A percentile compares a stretch with the other conserved stretches of the same genome.
Conservation (phyloP, 352 stramenopile genomes). For the Phytophthora rubi region DNA sequence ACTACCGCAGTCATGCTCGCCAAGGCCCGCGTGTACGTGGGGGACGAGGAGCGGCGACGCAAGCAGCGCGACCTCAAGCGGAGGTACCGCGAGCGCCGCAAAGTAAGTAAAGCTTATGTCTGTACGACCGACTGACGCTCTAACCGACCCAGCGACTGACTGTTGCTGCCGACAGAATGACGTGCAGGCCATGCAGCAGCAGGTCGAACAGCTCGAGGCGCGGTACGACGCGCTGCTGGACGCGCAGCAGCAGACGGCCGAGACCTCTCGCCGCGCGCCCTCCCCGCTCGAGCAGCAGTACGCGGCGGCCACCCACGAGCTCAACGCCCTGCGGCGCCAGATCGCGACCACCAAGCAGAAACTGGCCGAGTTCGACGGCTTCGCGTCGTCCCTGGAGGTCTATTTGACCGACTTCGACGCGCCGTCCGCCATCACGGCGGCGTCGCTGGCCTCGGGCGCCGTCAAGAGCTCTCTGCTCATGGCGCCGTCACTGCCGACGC, state of each 20-base stretch:
- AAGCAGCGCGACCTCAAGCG: constrained; percentile 53
- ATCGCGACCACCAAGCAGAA: constrained; percentile 47
- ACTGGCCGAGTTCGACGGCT: constrained; percentile 45
- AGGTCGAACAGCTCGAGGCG: constrained; percentile 42
- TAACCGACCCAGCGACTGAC: constrained; percentile 3
- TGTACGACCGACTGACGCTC: too few species aligned
- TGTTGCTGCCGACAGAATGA: constrained; percentile 33
- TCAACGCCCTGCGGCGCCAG: constrained; percentile 39
- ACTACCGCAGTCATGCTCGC: constrained; percentile 20
- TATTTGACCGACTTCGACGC: constrained; percentile 42
- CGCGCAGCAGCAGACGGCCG: constrained; percentile 29
- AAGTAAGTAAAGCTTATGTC: constrained; percentile 23
- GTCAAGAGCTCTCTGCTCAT: constrained; percentile 33
- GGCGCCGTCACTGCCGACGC: constrained; percentile 17
- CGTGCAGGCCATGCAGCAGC: constrained; percentile 49
- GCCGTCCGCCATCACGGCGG: constrained; percentile 19
- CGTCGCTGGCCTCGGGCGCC: constrained; percentile 10
- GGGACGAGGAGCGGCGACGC: constrained; percentile 39
- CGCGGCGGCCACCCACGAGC: constrained; percentile 35
- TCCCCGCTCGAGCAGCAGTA: constrained; percentile 41
- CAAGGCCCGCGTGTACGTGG: constrained; percentile 33
- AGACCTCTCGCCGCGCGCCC: constrained; percentile 17
- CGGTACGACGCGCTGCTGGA: constrained; percentile 42
- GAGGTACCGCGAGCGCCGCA: constrained; percentile 43
- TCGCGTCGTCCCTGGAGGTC: constrained; percentile 47